Evolutionary conservation across 179 eudicot genomes (phyloP).

Genomic region (Spergularia azorica): DNA sequence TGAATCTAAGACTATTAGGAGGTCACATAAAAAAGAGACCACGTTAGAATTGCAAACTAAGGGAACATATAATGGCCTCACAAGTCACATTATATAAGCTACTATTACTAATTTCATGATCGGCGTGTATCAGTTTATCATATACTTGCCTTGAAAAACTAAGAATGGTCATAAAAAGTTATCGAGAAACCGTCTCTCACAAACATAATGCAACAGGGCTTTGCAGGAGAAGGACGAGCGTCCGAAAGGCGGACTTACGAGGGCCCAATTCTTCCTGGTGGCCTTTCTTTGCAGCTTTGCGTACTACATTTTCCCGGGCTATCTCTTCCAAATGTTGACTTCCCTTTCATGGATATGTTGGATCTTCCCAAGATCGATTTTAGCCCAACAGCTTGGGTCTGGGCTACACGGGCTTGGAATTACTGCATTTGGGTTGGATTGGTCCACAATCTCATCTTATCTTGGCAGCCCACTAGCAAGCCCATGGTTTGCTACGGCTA

Average conservation of each 20-base stretch:
- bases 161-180: neutral
- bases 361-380: constrained; percentile 66
- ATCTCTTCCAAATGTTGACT: constrained; percentile 78
- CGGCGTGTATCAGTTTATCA: too few species aligned
- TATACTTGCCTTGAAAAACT: too few species aligned
- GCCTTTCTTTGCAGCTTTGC: constrained; percentile 91
- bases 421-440: constrained; percentile 72
- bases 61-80: too few species aligned
- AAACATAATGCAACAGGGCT: constrained; percentile 54
- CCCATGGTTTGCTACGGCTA: constrained; percentile 98
- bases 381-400: constrained; percentile 92
- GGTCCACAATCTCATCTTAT: constrained; percentile 87
- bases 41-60: too few species aligned
- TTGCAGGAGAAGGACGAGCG: constrained; percentile 88
- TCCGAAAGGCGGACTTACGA: constrained; percentile 71
- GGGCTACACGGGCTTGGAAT: constrained; percentile 86
- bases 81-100: too few species aligned
- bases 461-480: constrained; percentile 97
- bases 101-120: too few species aligned
- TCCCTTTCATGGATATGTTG: constrained; percentile 95
- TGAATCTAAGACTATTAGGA: too few species aligned
- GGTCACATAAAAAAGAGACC: too few species aligned
- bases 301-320: constrained; percentile 85
- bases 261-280: constrained; percentile 82
- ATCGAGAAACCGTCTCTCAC: neutral